A percentile compares a stretch with the other conserved stretches of the same genome.
phyloP scores from a whole-genome alignment of 805 yeast genomes.

The Lipomyces lipofer region DNA sequence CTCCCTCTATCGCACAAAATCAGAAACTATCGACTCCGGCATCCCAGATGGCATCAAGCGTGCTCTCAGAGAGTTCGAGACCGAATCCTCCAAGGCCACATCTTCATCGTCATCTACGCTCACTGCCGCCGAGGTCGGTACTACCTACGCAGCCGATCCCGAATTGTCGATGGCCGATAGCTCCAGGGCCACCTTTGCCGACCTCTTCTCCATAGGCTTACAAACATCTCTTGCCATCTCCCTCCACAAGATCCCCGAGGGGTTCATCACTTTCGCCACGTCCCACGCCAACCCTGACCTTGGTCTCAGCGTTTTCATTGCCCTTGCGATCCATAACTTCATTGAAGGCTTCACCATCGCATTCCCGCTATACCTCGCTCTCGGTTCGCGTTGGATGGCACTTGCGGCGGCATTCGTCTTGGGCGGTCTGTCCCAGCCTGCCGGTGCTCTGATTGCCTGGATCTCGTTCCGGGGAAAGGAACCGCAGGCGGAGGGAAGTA shows the following conservation, averaged over 20 bases:
- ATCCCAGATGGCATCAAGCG: background rate
- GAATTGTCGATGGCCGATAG: slow-evolving; percentile 41
- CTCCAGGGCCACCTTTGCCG: slow-evolving; percentile 83
- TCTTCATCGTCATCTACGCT: slow-evolving; percentile 15
- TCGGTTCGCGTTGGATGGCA: slow-evolving; percentile 63
- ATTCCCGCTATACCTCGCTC: slow-evolving; percentile 78
- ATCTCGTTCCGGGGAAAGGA: slow-evolving; percentile 43
- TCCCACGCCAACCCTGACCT: slow-evolving; percentile 63
- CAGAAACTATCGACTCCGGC: background rate
- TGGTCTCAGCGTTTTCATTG: slow-evolving; percentile 79
- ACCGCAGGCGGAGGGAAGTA: slow-evolving; percentile 23
- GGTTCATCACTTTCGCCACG: slow-evolving; percentile 83
- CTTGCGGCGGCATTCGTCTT: slow-evolving; percentile 62
- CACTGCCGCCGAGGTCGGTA: too few relatives aligned
- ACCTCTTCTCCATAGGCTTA: slow-evolving; percentile 84
- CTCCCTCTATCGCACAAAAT: background rate
- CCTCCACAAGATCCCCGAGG: slow-evolving; percentile 92
- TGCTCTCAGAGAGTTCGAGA: background rate
- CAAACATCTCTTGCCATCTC: slow-evolving; percentile 88
- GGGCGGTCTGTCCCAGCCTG: slow-evolving; percentile 85
- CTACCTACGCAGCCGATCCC: slow-evolving; percentile 26
- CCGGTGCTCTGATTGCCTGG: slow-evolving; percentile 79
- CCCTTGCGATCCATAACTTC: slow-evolving; percentile 84
- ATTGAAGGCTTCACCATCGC: slow-evolving; percentile 96
- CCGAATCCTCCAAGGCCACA: background rate